Percentiles rank a stretch among this genome's conserved stretches.
phyloP scores from a whole-genome alignment of 306 rosid species.

The Acacia melanoxylon region DNA sequence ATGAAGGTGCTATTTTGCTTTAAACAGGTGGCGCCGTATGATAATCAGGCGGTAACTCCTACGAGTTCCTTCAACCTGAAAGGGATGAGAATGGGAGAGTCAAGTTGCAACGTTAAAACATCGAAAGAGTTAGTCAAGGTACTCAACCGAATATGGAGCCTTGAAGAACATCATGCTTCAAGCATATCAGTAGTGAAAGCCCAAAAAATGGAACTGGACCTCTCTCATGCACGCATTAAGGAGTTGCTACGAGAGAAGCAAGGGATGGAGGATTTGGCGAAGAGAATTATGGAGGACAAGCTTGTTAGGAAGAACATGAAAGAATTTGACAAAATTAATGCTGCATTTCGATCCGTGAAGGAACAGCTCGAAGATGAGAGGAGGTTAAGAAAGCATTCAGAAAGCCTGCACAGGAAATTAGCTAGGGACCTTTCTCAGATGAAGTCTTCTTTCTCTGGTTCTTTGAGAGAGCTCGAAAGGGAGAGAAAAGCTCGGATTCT shows the following conservation, averaged over 20 bases:
- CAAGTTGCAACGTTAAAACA: slow-evolving; percentile 42
- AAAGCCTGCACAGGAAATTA: slow-evolving; percentile 62
- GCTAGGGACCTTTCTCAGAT: slow-evolving; percentile 61
- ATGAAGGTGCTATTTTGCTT: slow-evolving; percentile 29
- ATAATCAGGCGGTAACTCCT: slow-evolving; percentile 42
- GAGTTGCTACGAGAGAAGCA: slow-evolving; percentile 54
- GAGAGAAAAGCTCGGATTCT: slow-evolving; percentile 72
- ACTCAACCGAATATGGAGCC: slow-evolving; percentile 67
- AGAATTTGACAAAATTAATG: slow-evolving; percentile 43
- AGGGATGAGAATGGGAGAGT: slow-evolving; percentile 40
- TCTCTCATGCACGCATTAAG: slow-evolving; percentile 43
- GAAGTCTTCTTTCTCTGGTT: slow-evolving; percentile 55
- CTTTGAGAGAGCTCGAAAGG: slow-evolving; percentile 64
- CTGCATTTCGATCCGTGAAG: slow-evolving; percentile 41
- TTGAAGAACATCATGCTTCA: slow-evolving; percentile 70
- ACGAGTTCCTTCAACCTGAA: slow-evolving; percentile 44
- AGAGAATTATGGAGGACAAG: slow-evolving; percentile 41
- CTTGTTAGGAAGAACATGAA: slow-evolving; percentile 40
- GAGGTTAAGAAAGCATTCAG: slow-evolving; percentile 60
- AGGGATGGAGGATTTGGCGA: slow-evolving; percentile 50
- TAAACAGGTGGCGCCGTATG: slow-evolving; percentile 51
- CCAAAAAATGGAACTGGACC: slow-evolving; percentile 56
- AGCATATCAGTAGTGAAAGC: slow-evolving; percentile 49
- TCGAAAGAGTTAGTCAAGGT: slow-evolving; percentile 60
- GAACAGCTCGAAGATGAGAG: slow-evolving; percentile 73